Percentiles rank a stretch among this genome's conserved stretches.
These are phyloP conservation scores for Xylariaceae sp. DNA, from an alignment of 2,329 filamentous ascomycete species.

Conservation along the genomic window DNA sequence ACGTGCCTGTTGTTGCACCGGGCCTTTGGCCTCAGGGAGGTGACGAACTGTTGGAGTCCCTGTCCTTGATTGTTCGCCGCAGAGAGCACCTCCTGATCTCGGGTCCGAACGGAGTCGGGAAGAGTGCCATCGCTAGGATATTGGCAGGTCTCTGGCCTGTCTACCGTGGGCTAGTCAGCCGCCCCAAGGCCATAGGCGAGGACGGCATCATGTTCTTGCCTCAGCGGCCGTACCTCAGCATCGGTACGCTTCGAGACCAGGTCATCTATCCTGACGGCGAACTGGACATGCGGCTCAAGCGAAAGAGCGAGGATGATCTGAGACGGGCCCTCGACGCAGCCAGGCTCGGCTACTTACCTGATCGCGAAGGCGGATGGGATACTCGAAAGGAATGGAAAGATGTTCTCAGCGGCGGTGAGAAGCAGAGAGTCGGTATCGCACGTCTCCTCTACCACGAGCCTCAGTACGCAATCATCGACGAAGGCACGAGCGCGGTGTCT, in stretches of 20 bases:
- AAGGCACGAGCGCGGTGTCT: slow-evolving; percentile 90
- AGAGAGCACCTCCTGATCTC: slow-evolving; percentile 94
- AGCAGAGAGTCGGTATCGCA: slow-evolving; percentile 90
- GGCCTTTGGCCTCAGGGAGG: slow-evolving; percentile 83
- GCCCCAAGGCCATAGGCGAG: slow-evolving; percentile 71
- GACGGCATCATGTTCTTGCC: slow-evolving; percentile 99
- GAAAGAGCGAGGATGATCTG: slow-evolving; percentile 72
- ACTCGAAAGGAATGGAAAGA: slow-evolving; percentile 98
- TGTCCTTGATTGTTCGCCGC: slow-evolving; percentile 82
- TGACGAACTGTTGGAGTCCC: slow-evolving; percentile 81
- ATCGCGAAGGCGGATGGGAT: slow-evolving; percentile 93
- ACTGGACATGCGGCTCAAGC: slow-evolving; percentile 81
- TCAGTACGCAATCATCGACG: slow-evolving; percentile 88
- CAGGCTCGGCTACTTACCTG: slow-evolving; percentile 79
- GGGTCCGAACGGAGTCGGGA: slow-evolving; percentile 90
- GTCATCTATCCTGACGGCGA: slow-evolving; percentile 97
- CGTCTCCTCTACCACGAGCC: slow-evolving; percentile 91
- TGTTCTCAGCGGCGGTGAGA: slow-evolving; percentile 93
- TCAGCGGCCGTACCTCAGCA: slow-evolving; percentile 85
- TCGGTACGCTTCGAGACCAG: slow-evolving; percentile 90
- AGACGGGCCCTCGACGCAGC: slow-evolving; percentile 75
- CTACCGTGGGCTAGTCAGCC: slow-evolving; percentile 85
- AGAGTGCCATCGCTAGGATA: slow-evolving; percentile 80
- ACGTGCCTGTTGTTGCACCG: slow-evolving; percentile 88
- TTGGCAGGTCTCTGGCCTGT: slow-evolving; percentile 91